Evolutionary conservation across 2,329 filamentous ascomycete species (phyloP), one percentile per base, ranked within the genome.

Genomic region (Cytospora piceae): DNA sequence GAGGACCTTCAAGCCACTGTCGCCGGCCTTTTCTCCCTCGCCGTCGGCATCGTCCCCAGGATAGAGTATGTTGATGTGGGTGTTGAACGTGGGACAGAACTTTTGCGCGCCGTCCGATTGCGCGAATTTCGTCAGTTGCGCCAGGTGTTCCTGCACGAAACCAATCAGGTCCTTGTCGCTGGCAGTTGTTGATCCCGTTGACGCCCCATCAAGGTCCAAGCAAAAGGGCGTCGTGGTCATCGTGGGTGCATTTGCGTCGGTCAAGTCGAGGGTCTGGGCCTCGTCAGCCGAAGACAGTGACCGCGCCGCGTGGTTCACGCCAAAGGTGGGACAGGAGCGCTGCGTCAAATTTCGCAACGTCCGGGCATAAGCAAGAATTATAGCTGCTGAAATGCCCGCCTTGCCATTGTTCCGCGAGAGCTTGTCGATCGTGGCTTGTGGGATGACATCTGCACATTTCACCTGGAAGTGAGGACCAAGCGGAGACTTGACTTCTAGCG

Each of bases 61-160:
- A n/a, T 58, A 66, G 27, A 70, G 63, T 8, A 70, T 63, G 61
- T 70, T 70, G 63, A 70, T 58, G 37, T 69, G 24, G 1, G 68
- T 53, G 57, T 70, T 70, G 67, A 49, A 70, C 12, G 3, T 54
- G 46, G 68, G 60, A 4, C 60, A 53, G 24, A 70, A 58, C 46
- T 39, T 46, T 57, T 62, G 58, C 20, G 62, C 37, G 29, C 37
- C 8, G 53, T 70, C 67, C 12, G 68, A 68, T 53, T 70, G 68
- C 2, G 68, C 60, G 20, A 67, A 70, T 31, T 65, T 64, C 34
- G 67, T 63, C 29, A 70, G 65, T 42, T 64, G 60, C 17, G 65
- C 68, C n/a, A 70, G 61, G 54, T 69, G 67, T 17, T 29, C 61
- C 5, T 55, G 68, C 3, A 70, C 61, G n/a, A 63, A 22, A 46